phyloP scores from a whole-genome alignment of 2,329 filamentous ascomycete species.

The Colletotrichum viniferum region DNA sequence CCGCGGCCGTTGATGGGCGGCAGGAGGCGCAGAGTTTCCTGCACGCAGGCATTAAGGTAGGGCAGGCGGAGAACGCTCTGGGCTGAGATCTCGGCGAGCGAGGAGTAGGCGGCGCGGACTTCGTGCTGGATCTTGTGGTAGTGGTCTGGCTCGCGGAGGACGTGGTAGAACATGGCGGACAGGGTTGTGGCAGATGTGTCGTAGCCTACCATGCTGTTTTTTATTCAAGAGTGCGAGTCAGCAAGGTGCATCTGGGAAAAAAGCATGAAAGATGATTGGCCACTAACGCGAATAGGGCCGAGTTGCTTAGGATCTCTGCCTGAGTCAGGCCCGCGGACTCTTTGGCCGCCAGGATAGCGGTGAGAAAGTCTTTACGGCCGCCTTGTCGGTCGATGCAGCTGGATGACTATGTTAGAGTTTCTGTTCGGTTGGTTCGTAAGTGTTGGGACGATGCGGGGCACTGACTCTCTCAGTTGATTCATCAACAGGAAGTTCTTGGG shows the following conservation, averaged over 20 bases:
- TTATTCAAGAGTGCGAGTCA: not conserved
- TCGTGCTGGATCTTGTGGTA: not conserved
- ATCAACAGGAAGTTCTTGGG: conserved; percentile 8
- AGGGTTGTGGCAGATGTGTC: not conserved
- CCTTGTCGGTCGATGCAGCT: not conserved
- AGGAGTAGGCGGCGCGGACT: not conserved
- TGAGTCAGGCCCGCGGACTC: not conserved
- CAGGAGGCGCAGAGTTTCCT: conserved; percentile 59
- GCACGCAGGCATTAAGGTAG: conserved; percentile 48
- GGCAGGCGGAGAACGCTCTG: not conserved
- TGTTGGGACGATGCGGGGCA: not conserved
- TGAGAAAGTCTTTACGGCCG: conserved; percentile 1
- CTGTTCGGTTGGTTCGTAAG: not conserved
- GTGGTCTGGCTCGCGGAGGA: not conserved
- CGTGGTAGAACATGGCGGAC: conserved; percentile 5
- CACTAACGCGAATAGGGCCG: not conserved
- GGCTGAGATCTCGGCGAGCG: not conserved
- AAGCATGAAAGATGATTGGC: not conserved
- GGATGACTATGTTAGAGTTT: not conserved
- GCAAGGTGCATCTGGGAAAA: not conserved
- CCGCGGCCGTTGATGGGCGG: conserved; percentile 43
- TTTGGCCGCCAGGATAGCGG: not conserved
- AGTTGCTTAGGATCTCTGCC: not conserved
- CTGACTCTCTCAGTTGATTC: conserved; percentile 1
- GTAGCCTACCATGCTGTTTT: conserved; percentile 4